Base-by-base conservation (phyloP, 176 grass and related monocot species). In the Neostapfia colusana region DNA sequence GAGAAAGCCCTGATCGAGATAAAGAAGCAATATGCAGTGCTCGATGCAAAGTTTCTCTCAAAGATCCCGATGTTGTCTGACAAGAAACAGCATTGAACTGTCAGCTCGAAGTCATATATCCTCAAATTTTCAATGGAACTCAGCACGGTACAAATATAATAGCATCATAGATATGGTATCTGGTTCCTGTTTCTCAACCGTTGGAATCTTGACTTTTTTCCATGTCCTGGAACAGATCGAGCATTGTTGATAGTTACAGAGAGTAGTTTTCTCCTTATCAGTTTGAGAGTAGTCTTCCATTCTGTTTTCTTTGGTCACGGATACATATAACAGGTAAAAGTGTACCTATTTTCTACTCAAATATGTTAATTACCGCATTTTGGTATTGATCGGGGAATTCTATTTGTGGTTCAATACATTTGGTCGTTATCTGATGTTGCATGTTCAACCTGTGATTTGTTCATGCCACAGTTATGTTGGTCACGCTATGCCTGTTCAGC, bases 1-100 rank as follows among this genome's bases (percentile, higher is more conserved):
- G 85, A 91, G 67, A 91, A 86, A 82, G 88, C 88, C 50, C 83
- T 91, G n/a, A 24, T 83, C 15, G 72, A 89, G 83, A 85, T 90
- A 62, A 89, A 85, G 67, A 93, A 87, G 63, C 84, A 93, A 6
- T 93, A 90, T 46, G 78, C 73, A n/a, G 81, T 83, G 20, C 68
- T 91, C 3, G 63, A 91, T 48, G 78, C 64, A 20, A 90, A 93
- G 80, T 43, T 91, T 62, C 83, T 89, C 11, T 85, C 89, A 28
- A 97, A 93, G 84, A 87, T 97, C 67, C 86, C 88, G 9, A 69
- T 74, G 75, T 46, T 92, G 49, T 42, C 81, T 10, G 81, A 86
- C 34, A 92, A 91, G 43, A 97, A 97, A 81, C 64, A 89, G 27
- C 78, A 93, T 44, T 97, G 34, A 88, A 55, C 35, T 69, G 67